Conservation (phyloP, 2,329 filamentous ascomycete genomes). For the Alternaria rosae region DNA sequence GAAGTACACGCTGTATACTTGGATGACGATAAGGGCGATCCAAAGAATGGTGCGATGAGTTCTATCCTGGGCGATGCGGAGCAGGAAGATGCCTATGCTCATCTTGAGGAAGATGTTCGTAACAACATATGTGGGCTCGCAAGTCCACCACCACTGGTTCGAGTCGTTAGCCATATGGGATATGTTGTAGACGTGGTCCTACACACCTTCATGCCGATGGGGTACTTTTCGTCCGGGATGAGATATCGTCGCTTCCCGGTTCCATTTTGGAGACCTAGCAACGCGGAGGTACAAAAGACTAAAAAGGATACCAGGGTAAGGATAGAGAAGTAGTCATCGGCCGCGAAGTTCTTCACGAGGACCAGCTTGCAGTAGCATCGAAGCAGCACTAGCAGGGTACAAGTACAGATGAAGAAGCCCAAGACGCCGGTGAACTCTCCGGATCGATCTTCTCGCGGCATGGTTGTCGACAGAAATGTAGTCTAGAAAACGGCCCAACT, state of each 20-base stretch:
- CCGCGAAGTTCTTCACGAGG: constrained; percentile 24
- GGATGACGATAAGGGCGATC: constrained; percentile 14
- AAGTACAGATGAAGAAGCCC: constrained; percentile 24
- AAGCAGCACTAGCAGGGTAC: constrained; percentile 22
- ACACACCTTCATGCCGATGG: constrained; percentile 24
- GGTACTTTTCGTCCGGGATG: constrained; percentile 18
- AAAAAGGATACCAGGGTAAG: constrained; percentile 25
- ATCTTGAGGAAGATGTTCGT: constrained; percentile 16
- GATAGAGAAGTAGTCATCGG: constrained; percentile 26
- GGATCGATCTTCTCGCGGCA: constrained; percentile 24
- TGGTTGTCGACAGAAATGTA: constrained; percentile 2
- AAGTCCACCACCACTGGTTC: constrained; percentile 26
- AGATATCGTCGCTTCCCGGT: constrained; percentile 25
- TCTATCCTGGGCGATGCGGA: constrained; percentile 20
- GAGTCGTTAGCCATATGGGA: background rate
- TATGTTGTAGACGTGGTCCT: background rate
- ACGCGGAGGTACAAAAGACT: constrained; percentile 19
- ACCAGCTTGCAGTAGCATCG: constrained; percentile 26
- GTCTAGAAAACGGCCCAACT: background rate
- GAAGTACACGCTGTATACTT: constrained; percentile 22
- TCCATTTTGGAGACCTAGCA: constrained; percentile 20
- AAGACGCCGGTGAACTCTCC: constrained; percentile 23
- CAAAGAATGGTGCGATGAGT: constrained; percentile 19
- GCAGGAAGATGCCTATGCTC: constrained; percentile 23
- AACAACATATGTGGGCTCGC: constrained; percentile 23